Conservation (phyloP, 2,329 filamentous ascomycete genomes). For the Reticulascus tulasneorum region DNA sequence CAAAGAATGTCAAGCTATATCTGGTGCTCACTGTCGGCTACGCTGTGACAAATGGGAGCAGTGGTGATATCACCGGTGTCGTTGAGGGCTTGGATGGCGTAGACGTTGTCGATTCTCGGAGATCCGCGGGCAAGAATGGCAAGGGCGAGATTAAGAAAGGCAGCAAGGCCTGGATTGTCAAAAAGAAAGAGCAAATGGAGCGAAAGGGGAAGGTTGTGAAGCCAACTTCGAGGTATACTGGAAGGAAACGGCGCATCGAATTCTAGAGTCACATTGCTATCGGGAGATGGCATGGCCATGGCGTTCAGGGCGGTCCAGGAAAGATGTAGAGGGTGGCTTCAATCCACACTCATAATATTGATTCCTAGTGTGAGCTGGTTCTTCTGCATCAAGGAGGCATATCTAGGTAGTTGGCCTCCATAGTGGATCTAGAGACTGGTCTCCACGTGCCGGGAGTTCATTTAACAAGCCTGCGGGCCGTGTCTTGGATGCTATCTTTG, state of each 20-base stretch:
- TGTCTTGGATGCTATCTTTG: too few species aligned
- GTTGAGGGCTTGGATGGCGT: constrained; percentile 87
- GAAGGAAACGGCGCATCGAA: constrained; percentile 73
- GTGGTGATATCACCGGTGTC: constrained; percentile 84
- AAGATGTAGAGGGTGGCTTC: too few species aligned
- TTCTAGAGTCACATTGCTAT: constrained; percentile 51
- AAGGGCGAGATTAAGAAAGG: constrained; percentile 68
- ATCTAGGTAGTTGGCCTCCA: too few species aligned
- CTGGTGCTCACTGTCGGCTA: constrained; percentile 87
- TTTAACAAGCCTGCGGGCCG: too few species aligned
- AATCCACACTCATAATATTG: too few species aligned
- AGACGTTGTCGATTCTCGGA: constrained; percentile 70
- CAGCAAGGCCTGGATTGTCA: constrained; percentile 77
- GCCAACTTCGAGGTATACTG: constrained; percentile 87
- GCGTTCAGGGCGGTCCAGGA: not conserved
- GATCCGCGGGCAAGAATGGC: constrained; percentile 41
- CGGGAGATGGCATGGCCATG: not conserved
- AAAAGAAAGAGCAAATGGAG: constrained; percentile 91
- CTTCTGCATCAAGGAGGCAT: too few species aligned
- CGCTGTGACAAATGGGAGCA: constrained; percentile 39
- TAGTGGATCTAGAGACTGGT: too few species aligned
- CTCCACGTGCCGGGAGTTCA: too few species aligned
- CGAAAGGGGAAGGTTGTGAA: constrained; percentile 94
- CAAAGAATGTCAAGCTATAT: constrained; percentile 96
- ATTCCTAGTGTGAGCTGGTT: too few species aligned